Percentiles rank a stretch among this genome's conserved stretches.
Evolutionary conservation across 2,329 filamentous ascomycete species (phyloP).

Genomic region (Phyllachora maydis): DNA sequence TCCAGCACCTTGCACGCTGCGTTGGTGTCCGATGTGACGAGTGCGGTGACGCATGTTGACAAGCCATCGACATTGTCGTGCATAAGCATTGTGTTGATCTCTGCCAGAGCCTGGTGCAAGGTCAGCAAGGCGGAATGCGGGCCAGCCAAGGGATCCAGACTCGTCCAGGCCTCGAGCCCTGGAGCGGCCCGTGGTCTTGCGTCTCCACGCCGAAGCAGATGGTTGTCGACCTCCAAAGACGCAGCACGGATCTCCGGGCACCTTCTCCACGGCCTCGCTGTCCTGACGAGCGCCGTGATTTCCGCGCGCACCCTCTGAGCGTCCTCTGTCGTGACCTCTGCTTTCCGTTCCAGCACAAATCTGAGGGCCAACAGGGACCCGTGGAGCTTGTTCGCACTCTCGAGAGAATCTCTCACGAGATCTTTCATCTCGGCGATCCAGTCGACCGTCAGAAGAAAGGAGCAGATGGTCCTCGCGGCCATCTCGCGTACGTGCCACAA

Average conservation of each 20-base stretch:
- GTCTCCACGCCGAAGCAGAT: slow-evolving; percentile 7
- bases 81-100: slow-evolving; percentile 6
- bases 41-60: slow-evolving; percentile 9
- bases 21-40: slow-evolving; percentile 12
- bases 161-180: no score
- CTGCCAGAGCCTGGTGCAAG: slow-evolving; percentile 7
- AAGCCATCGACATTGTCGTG: slow-evolving; percentile 6
- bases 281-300: background rate
- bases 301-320: background rate
- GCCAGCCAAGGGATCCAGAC: no score
- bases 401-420: slow-evolving; percentile 12
- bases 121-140: no score
- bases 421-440: slow-evolving; percentile 21
- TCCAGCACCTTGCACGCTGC: slow-evolving; percentile 20
- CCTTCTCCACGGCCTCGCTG: slow-evolving; percentile 2
- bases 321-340: slow-evolving; percentile 13
- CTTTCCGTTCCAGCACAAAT: slow-evolving; percentile 32
- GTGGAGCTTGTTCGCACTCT: slow-evolving; percentile 29
- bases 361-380: slow-evolving; percentile 34
- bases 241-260: slow-evolving; percentile 21
- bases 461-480: slow-evolving; percentile 51
- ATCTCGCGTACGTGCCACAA: slow-evolving; percentile 73
- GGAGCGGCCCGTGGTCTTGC: background rate
- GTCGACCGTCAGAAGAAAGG: slow-evolving; percentile 30
- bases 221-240: slow-evolving; percentile 23